Evolutionary conservation across 1,284 basidiomycete genomes (phyloP), one percentile per base, ranked within the genome.

Genomic region (Cerrena zonata): DNA sequence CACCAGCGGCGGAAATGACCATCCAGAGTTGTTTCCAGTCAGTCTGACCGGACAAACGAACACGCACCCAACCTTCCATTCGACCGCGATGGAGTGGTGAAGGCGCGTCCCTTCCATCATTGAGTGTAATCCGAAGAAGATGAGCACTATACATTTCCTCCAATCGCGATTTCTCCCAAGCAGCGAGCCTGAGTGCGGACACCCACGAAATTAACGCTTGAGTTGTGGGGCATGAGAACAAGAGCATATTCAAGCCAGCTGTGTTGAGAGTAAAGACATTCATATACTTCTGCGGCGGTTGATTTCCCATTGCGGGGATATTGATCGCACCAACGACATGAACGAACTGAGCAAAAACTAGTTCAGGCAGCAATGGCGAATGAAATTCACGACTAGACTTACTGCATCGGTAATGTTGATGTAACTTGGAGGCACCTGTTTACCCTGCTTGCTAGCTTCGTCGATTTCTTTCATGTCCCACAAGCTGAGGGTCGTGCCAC

Each of bases 71-170:
- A 2, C 94, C 94, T 66, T 98, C 94, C 73, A 94, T 80, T 54
- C 79, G 80, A 11, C 91, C 89, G 45, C 80, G 80, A 12, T 78
- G 66, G 2, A 94, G 76, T 1, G 88, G 81, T 0, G 82, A 76
- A 5, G 77, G 79, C 1, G 81, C 74, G 56, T 87, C 82, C 50
- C 79, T 80, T 73, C 79, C 71, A 27, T 74, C 73, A 49, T 70
- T 73, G 19, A 86, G 62, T 30, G 81, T 82, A 67, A 90, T 87
- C 46, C 91, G 79, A 56, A 94, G 80, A 42, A 98, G 73, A 70
- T 97, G 91, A 2, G 94, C 94, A 0, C 95, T 98, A 68, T 99
- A 99, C 53, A 99, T 93, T 69, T 98, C 95, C 67, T 97, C 94
- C 21, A 98, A 77, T 23, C 94, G 83, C 1, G 91, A 89, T 60